These are phyloP conservation scores for Nicotiana sylvestris DNA, from an alignment of 257 asterid genomes.

Conservation along the genomic window DNA sequence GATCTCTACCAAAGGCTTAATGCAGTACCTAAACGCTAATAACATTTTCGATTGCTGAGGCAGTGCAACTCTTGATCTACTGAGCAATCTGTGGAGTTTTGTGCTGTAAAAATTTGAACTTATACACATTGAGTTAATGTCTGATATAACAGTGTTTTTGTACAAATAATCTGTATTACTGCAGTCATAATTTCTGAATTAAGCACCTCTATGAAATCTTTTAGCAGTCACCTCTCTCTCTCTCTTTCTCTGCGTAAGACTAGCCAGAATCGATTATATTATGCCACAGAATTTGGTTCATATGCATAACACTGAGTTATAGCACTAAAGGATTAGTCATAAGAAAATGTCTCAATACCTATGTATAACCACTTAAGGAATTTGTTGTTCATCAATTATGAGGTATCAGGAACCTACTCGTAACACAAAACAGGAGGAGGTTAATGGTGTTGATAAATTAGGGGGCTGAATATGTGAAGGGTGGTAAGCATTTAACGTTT, in stretches of 20 bases:
- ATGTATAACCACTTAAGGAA: no score
- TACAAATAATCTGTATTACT: not conserved
- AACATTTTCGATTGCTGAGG: not conserved
- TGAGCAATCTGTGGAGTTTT: not conserved
- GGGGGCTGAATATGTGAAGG: not conserved
- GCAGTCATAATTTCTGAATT: not conserved
- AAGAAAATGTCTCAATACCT: no score
- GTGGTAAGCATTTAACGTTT: no score
- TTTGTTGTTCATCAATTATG: no score
- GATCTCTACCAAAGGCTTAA: conserved; percentile 44
- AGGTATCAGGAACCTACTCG: no score
- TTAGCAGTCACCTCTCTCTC: not conserved
- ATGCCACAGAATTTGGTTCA: no score
- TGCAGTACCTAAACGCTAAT: conserved; percentile 15
- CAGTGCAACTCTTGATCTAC: not conserved
- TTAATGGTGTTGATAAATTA: no score
- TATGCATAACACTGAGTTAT: no score
- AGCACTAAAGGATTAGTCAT: no score
- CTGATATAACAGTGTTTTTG: not conserved
- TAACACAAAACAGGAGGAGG: no score
- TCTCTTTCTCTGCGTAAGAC: not conserved
- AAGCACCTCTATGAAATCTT: not conserved
- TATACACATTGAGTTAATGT: not conserved
- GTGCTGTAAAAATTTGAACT: not conserved
- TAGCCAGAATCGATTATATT: no score